Evolutionary conservation across 2,329 filamentous ascomycete species (phyloP).

Genomic region (Claviceps purpurea): DNA sequence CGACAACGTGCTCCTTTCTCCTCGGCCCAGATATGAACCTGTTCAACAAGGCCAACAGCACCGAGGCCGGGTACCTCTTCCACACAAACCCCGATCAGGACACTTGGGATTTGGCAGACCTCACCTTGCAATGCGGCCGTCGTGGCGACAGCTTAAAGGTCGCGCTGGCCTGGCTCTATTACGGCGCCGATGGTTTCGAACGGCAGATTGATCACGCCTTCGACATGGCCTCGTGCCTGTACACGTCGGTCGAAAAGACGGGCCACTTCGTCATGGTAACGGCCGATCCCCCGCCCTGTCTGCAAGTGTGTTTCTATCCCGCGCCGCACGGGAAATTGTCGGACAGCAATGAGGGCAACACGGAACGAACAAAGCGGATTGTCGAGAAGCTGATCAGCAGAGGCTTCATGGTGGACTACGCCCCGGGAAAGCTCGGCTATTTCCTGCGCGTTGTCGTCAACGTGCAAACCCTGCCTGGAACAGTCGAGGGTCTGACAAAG

Average conservation of each 20-base stretch:
- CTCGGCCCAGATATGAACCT: constrained; percentile 61
- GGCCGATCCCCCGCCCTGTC: constrained; percentile 65
- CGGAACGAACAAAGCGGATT: constrained; percentile 33
- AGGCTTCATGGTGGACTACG: constrained; percentile 49
- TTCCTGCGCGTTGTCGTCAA: constrained; percentile 50
- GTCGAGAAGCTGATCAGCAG: constrained; percentile 32
- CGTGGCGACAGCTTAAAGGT: constrained; percentile 78
- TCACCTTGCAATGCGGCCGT: constrained; percentile 87
- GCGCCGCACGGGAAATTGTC: constrained; percentile 39
- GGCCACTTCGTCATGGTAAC: constrained; percentile 59
- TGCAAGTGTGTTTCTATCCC: constrained; percentile 94
- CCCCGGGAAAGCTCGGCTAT: constrained; percentile 40
- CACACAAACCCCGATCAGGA: constrained; percentile 45
- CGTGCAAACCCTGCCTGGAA: constrained; percentile 37
- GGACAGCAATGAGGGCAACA: constrained; percentile 30
- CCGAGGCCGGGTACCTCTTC: constrained; percentile 78
- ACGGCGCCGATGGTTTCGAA: constrained; percentile 64
- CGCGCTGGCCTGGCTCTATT: constrained; percentile 79
- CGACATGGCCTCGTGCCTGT: constrained; percentile 55
- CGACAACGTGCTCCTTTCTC: constrained; percentile 82
- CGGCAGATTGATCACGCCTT: constrained; percentile 61
- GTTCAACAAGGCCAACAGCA: constrained; percentile 74
- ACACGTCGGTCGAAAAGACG: constrained; percentile 38
- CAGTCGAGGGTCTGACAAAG: constrained; percentile 39
- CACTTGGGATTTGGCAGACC: constrained; percentile 78